Percentiles rank a stretch among this genome's conserved stretches.
These are phyloP conservation scores for Mycena crocata DNA, from an alignment of 768 basidiomycete genomes.

Conservation along the genomic window DNA sequence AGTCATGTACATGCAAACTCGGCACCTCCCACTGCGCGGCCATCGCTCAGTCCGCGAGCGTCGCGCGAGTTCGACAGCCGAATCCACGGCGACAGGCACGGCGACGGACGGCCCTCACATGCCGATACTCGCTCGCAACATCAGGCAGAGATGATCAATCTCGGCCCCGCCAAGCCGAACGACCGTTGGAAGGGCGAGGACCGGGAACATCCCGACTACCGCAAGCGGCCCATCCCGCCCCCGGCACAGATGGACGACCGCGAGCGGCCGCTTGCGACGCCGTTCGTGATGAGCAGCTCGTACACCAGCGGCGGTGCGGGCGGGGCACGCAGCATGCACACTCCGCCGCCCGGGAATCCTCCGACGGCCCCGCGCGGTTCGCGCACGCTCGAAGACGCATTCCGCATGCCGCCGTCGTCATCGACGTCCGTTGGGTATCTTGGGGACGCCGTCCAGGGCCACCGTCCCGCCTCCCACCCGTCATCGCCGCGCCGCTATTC, in stretches of 20 bases:
- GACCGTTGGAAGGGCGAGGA: constrained; percentile 55
- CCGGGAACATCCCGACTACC: constrained; percentile 39
- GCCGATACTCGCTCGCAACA: constrained; percentile 48
- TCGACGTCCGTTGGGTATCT: constrained; percentile 41
- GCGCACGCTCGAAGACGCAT: constrained; percentile 40
- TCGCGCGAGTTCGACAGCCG: constrained; percentile 35
- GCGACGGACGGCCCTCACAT: constrained; percentile 47
- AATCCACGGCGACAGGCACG: constrained; percentile 38
- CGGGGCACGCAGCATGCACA: constrained; percentile 33
- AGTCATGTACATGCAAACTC: constrained; percentile 21
- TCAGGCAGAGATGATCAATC: constrained; percentile 64
- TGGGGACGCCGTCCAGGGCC: constrained; percentile 31
- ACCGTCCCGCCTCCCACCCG: constrained; percentile 30
- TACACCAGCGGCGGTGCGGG: constrained; percentile 46
- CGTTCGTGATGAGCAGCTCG: constrained; percentile 65
- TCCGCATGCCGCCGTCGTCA: constrained; percentile 45
- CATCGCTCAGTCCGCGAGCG: constrained; percentile 36
- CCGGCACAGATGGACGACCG: constrained; percentile 58
- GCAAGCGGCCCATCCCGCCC: constrained; percentile 46
- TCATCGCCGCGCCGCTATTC: constrained; percentile 35
- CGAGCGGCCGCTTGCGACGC: constrained; percentile 64
- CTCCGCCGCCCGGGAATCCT: constrained; percentile 38
- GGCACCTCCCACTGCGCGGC: constrained; percentile 17
- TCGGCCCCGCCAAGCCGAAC: constrained; percentile 52
- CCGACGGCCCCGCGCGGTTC: constrained; percentile 48